Evolutionary conservation across 1,139 yeast species (phyloP), one percentile per base, ranked within the genome.

Genomic region (Hansenula sp.): DNA sequence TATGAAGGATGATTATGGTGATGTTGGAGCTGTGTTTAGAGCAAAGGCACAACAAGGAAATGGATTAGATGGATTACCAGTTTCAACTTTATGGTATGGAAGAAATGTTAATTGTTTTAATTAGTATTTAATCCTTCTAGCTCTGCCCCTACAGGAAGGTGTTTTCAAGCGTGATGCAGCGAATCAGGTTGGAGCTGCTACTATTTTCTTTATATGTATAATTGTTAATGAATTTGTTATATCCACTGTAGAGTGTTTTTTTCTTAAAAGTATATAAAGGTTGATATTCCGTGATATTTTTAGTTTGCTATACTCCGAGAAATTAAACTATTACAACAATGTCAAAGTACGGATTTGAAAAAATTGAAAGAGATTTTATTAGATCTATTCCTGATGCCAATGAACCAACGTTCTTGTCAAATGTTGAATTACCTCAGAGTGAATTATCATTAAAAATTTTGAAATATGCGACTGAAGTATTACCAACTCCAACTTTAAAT

Each of bases 1-100:
- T 34, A 56, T 59, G 24, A 47, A 47, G 61, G 44, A 44, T 11
- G 56, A 48, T 14, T 54, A 47, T 36, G 53, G 50, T 1, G 50
- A 51, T 44, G 65, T 71, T 2, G 56, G 62, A 1, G 50, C 45
- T 4, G 51, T 65, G 50, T 63, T 69, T 36, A 37, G 40, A 6
- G 32, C 42, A 5, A 40, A 34, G 13, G 39, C 44, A 17, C 36
- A 41, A 2, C 41, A 39, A 7, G 33, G 32, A 3, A 36, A 43
- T 7, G 42, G 40, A 3, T 30, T 51, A n/a, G 49, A 46, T 3
- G 26, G 36, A 0, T 29, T 51, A 32, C 59, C 55, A 0, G 44
- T 57, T 11, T 52, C 58, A 1, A 46, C 51, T 0, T 35, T 48
- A 43, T 60, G 57, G 63, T 60, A 55, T 41, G 60, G 62, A 1